A percentile compares a stretch with the other conserved stretches of the same genome.
Evolutionary conservation across 257 asterid genomes (phyloP).

Genomic region (Primulina tabacum): DNA sequence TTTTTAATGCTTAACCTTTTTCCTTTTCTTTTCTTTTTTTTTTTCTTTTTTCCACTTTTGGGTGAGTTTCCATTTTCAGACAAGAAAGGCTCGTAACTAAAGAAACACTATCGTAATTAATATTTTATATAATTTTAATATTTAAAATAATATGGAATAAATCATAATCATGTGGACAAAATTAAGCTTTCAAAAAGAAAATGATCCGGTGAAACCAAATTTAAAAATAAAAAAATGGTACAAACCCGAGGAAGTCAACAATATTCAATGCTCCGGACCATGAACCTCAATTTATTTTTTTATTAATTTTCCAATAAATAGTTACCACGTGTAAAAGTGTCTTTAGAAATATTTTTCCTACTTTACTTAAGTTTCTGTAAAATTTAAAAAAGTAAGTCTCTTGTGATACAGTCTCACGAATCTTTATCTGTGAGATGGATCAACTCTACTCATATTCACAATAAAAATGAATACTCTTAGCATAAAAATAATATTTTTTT

Average conservation of each 20-base stretch:
- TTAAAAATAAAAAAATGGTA: neutral
- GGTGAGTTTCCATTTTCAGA: conserved; percentile 24
- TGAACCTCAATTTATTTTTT: conserved; percentile 19
- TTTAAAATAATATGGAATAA: neutral
- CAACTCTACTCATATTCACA: too few relatives aligned
- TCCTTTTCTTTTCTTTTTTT: too few relatives aligned
- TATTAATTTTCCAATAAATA: conserved; percentile 34
- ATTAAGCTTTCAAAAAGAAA: neutral
- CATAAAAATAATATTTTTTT: too few relatives aligned
- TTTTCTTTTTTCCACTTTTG: neutral
- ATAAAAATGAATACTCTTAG: too few relatives aligned
- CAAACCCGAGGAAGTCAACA: conserved; percentile 54
- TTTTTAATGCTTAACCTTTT: conserved; percentile 18
- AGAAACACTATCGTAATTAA: neutral
- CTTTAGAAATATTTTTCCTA: conserved; percentile 20
- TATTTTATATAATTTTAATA: neutral
- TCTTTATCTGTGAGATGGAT: too few relatives aligned
- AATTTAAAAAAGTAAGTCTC: conserved; percentile 28
- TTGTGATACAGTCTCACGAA: too few relatives aligned
- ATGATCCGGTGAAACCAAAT: too few relatives aligned
- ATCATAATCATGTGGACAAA: neutral
- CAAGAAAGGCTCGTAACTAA: conserved; percentile 4
- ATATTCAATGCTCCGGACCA: conserved; percentile 50
- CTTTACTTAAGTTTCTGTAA: neutral
- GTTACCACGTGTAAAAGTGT: conserved; percentile 48